phyloP scores from a whole-genome alignment of 345 rosid genomes.

The Boechera retrofracta region DNA sequence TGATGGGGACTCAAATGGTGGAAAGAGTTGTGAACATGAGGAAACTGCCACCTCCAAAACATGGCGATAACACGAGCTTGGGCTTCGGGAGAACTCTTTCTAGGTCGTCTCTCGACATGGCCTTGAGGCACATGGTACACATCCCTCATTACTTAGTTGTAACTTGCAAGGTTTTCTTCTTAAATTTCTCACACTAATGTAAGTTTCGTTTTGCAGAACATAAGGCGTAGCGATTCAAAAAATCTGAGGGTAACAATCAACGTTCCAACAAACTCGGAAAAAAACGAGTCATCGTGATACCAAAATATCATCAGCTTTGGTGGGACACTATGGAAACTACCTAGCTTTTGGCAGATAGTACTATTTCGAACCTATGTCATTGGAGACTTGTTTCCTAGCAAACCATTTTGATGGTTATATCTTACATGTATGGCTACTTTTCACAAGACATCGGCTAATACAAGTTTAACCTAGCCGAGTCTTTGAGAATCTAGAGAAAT shows the following conservation, averaged over 20 bases:
- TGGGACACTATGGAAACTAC: not conserved
- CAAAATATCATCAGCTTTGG: slow-evolving; percentile 12
- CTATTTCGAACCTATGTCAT: slow-evolving; percentile 9
- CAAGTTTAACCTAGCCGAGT: not conserved
- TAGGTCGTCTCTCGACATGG: slow-evolving; percentile 88
- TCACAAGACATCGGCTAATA: not conserved
- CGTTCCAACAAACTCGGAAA: slow-evolving; percentile 21
- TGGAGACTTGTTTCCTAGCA: not conserved
- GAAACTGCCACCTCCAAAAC: slow-evolving; percentile 76
- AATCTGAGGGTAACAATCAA: slow-evolving; percentile 16
- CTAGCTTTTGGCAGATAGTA: not conserved
- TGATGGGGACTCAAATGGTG: slow-evolving; percentile 81
- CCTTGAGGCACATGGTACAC: slow-evolving; percentile 84
- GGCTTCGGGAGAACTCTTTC: slow-evolving; percentile 82
- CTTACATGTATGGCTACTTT: not conserved
- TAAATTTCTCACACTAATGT: not conserved
- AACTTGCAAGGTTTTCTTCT: slow-evolving; percentile 6
- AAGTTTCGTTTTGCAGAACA: slow-evolving; percentile 32
- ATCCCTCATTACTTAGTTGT: slow-evolving; percentile 9
- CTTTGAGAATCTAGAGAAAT: not conserved
- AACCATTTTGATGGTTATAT: not conserved
- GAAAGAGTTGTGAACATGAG: slow-evolving; percentile 92
- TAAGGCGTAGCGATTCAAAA: slow-evolving; percentile 36
- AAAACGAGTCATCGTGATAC: slow-evolving; percentile 16
- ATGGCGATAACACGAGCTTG: slow-evolving; percentile 48